Conservation (phyloP, 345 rosid species). For the Erodium maritimum region DNA sequence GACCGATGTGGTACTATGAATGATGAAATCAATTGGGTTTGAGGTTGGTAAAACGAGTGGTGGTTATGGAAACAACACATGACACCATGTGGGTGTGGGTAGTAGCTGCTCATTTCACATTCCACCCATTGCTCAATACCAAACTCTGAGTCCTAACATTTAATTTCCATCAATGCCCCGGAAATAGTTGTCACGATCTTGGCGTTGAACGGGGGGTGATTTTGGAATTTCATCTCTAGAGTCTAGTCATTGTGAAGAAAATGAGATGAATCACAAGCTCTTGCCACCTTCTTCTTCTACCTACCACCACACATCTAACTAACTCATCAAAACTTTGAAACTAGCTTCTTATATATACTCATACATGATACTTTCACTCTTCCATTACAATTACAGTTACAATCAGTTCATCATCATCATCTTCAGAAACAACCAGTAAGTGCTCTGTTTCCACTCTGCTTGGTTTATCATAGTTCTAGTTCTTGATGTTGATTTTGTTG, state of each 20-base stretch:
- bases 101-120: background rate
- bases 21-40: too few relatives aligned
- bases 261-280: conserved; percentile 20
- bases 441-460: too few relatives aligned
- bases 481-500: background rate
- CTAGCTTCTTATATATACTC: too few relatives aligned
- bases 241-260: conserved; percentile 2
- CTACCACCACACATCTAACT: conserved; percentile 12
- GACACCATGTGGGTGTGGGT: conserved; percentile 10
- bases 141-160: background rate
- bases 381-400: too few relatives aligned
- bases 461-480: background rate
- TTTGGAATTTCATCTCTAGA: too few relatives aligned
- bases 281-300: conserved; percentile 10
- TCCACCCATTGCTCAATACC: background rate
- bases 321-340: background rate
- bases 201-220: too few relatives aligned
- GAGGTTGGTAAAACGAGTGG: conserved; percentile 19
- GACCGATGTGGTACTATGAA: too few relatives aligned
- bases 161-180: too few relatives aligned
- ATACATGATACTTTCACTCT: too few relatives aligned
- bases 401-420: too few relatives aligned
- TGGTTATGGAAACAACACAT: conserved; percentile 6
- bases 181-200: too few relatives aligned
- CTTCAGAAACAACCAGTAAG: too few relatives aligned